Base-by-base conservation (phyloP, 805 yeast species). In the Priceomyces haplophilus region DNA sequence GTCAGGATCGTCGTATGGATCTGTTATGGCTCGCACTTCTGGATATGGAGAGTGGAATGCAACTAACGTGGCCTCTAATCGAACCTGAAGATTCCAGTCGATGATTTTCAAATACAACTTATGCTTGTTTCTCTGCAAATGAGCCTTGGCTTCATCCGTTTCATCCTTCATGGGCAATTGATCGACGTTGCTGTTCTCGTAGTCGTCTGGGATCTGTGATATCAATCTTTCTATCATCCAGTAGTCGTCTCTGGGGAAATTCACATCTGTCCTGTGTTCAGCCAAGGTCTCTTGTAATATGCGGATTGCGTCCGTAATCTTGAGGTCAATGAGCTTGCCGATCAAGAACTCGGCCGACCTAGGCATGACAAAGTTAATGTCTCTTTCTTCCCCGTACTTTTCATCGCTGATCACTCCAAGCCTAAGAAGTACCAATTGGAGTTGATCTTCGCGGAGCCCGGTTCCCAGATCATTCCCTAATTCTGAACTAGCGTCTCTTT, bases 31-130 rank as follows among this genome's bases (percentile, higher is more conserved):
- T 47, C 73, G 50, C 4, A 67, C 59, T 44, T 67, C 74, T 2
- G 72, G 69, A 44, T 69, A 69, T 2, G 74, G 73, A 0, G 73
- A 67, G 53, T 65, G 68, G 48, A 46, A 68, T 17, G 61, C 64
- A 32, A 69, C 58, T 40, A 69, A 51, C 1, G 64, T 59, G 1
- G 75, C 74, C 45, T 69, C 74, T 13, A 65, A 40, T 40, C 61
- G 51, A 7, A 59, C 56, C 42, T 67, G 71, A 39, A 67, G 50
- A 3, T 53, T 49, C 70, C 72, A 67, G 47, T 67, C 70, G 3
- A 51, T 45, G 5, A 59, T 47, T 21, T 50, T 46, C 23, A 60
- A 47, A 37, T 61, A 61, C 15, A 57, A 41, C 37, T 58, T 55
- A 33, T 54, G 49, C 37, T 50, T 50, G 13, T 25, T 23, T 4